Evolutionary conservation across 164 flowering plant genomes (phyloP).

Genomic region (Dillenia suffruticosa): DNA sequence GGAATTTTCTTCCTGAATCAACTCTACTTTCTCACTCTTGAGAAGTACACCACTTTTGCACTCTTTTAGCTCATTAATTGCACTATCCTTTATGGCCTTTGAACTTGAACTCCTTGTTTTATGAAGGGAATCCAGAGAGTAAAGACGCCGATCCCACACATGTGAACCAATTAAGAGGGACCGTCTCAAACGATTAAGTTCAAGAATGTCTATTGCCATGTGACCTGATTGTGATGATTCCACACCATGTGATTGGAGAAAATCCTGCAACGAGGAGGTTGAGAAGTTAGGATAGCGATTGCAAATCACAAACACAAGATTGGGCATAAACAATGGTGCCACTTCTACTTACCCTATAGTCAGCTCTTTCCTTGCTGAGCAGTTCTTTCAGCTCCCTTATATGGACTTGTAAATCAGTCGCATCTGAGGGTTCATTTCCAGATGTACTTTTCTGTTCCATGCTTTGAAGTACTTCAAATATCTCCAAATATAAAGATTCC

Average conservation of each 20-base stretch:
- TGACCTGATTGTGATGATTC: slow-evolving; percentile 25
- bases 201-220: slow-evolving; percentile 51
- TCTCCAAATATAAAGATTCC: slow-evolving; percentile 58
- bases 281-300: not conserved
- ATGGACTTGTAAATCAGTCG: slow-evolving; percentile 40
- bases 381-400: slow-evolving; percentile 57
- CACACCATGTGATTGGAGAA: slow-evolving; percentile 34
- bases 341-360: slow-evolving; percentile 52
- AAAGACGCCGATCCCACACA: slow-evolving; percentile 74
- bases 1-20: slow-evolving; percentile 26
- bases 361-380: slow-evolving; percentile 53
- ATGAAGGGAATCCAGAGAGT: slow-evolving; percentile 54
- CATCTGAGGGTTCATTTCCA: slow-evolving; percentile 30
- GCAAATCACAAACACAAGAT: slow-evolving; percentile 5
- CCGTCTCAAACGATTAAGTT: slow-evolving; percentile 65
- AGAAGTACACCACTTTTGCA: slow-evolving; percentile 25
- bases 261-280: slow-evolving; percentile 30
- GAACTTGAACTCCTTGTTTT: slow-evolving; percentile 23
- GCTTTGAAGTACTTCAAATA: slow-evolving; percentile 45
- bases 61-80: slow-evolving; percentile 29
- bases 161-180: slow-evolving; percentile 62
- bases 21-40: slow-evolving; percentile 23
- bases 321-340: not conserved
- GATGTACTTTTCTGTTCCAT: slow-evolving; percentile 48
- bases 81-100: slow-evolving; percentile 25